Conservation (phyloP, 768 basidiomycete genomes). For the Suillus alpinus region DNA sequence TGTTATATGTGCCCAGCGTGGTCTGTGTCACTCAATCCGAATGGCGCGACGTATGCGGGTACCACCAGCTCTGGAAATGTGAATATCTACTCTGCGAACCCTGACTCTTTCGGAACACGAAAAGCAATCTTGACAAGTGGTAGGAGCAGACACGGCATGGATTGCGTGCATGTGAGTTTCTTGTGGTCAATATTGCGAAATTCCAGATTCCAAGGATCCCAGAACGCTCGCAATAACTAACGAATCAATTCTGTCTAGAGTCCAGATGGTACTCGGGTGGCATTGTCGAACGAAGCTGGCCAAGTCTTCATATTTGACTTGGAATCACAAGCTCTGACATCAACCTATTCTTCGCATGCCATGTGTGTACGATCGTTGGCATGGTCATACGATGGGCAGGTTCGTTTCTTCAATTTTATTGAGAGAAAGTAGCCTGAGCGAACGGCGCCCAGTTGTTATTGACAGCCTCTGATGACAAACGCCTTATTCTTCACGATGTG, state of each 20-base stretch:
- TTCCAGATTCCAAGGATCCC: not conserved
- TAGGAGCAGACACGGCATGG: slow-evolving; percentile 76
- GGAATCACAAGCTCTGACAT: slow-evolving; percentile 58
- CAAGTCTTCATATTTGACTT: slow-evolving; percentile 86
- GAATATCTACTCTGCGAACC: slow-evolving; percentile 65
- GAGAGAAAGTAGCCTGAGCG: not conserved
- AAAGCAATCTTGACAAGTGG: slow-evolving; percentile 60
- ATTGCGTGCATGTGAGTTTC: slow-evolving; percentile 60
- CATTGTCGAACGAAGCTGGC: slow-evolving; percentile 82
- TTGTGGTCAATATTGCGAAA: not conserved
- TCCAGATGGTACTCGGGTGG: slow-evolving; percentile 81
- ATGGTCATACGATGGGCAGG: slow-evolving; percentile 89
- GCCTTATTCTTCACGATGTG: slow-evolving; percentile 87
- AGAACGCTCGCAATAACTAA: not conserved
- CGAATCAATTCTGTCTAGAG: slow-evolving; percentile 48
- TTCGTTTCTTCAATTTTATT: slow-evolving; percentile 35
- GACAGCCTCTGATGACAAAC: slow-evolving; percentile 91
- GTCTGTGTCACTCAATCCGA: slow-evolving; percentile 80
- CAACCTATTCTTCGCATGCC: slow-evolving; percentile 84
- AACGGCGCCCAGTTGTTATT: slow-evolving; percentile 60
- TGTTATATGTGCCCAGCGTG: slow-evolving; percentile 51
- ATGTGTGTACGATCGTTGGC: slow-evolving; percentile 84
- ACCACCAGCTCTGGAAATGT: slow-evolving; percentile 72
- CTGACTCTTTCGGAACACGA: slow-evolving; percentile 65
- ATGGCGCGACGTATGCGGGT: slow-evolving; percentile 69